Base-by-base conservation (phyloP, 192 early-diverging fungal species). In the Rhizophlyctis rosea region DNA sequence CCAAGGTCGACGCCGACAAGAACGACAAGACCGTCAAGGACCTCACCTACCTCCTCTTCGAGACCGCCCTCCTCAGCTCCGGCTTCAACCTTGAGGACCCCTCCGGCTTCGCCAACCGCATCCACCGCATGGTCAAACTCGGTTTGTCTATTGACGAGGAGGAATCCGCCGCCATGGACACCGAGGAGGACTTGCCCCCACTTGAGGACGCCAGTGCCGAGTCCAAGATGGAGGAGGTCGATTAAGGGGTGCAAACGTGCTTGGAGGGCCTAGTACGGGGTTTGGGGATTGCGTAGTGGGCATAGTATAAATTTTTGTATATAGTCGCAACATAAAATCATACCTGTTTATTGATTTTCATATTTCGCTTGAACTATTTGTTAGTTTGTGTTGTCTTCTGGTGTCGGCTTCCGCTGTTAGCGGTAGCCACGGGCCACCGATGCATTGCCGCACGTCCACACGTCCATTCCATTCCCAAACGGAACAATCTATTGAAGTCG, bases 111-210 rank as follows among this genome's bases (percentile, higher is more conserved):
- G 85, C 91, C 54, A 80, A 77, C 73, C 94, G 95, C 80, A 98
- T 99, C 79, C 91, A 95, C 90, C 87, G 93, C 77, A 98, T 99
- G 95, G 89, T 99, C 79, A 93, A 94, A 84, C 90, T 98, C 47
- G 95, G 95, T 75, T 90, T 99, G 53, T 85, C 85, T 78, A 90
- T 99, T 61, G 93, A 97, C 77, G 92, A 92, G 56, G 93, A 94
- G 44, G 83, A 76, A 23, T 39, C 48, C 24, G 82, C 79, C 13
- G 76, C 68, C 24, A 59, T 49, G 18, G 61, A 25, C 16, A 70
- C 29, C 14, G 73, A 75, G 49, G 81, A 84, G 24, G 84, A 81
- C 61, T 62, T 84, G 56, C 84, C 84, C 28, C 74, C 77, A 30
- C 72, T 86, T 34, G 84, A 86, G 67, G 84, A 86, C 34, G 81